Conservation (phyloP, 176 grass and related monocot genomes). For the Pontederia crassipes region DNA sequence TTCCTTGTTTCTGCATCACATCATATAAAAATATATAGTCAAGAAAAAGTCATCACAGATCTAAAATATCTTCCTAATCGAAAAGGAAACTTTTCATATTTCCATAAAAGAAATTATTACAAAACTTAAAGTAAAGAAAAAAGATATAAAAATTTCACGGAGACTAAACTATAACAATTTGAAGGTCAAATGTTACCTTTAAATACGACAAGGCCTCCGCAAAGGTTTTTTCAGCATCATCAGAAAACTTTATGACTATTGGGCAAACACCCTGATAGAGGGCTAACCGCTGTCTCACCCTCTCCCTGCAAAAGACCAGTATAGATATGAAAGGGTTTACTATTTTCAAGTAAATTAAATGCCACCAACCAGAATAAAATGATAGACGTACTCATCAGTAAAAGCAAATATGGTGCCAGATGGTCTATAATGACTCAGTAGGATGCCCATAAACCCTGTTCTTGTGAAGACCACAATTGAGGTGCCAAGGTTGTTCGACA, state of each 20-base stretch:
- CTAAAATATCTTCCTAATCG: not conserved
- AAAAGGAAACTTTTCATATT: not conserved
- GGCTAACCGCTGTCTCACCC: constrained; percentile 85
- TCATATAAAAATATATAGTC: constrained; percentile 12
- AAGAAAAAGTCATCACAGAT: not conserved
- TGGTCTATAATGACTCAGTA: constrained; percentile 88
- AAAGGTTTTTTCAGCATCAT: constrained; percentile 79
- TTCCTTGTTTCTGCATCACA: constrained; percentile 70
- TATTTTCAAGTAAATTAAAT: not conserved
- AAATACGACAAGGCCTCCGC: constrained; percentile 73
- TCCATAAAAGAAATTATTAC: too few species aligned
- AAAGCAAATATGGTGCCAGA: constrained; percentile 99
- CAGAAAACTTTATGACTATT: constrained; percentile 68
- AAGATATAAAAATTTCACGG: too few species aligned
- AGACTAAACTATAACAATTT: too few species aligned
- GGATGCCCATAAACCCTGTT: constrained; percentile 88
- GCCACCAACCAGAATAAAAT: not conserved
- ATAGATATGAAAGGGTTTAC: not conserved
- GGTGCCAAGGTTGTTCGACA: constrained; percentile 89
- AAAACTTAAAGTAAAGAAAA: too few species aligned
- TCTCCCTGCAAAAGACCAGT: constrained; percentile 49
- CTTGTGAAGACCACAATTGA: constrained; percentile 98
- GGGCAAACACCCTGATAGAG: constrained; percentile 94
- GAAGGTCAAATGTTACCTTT: constrained; percentile 33
- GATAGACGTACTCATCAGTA: constrained; percentile 65